A percentile compares a stretch with the other conserved stretches of the same genome.
phyloP scores from a whole-genome alignment of 495 filamentous ascomycete genomes.

The Aspergillus coremiiformis region DNA sequence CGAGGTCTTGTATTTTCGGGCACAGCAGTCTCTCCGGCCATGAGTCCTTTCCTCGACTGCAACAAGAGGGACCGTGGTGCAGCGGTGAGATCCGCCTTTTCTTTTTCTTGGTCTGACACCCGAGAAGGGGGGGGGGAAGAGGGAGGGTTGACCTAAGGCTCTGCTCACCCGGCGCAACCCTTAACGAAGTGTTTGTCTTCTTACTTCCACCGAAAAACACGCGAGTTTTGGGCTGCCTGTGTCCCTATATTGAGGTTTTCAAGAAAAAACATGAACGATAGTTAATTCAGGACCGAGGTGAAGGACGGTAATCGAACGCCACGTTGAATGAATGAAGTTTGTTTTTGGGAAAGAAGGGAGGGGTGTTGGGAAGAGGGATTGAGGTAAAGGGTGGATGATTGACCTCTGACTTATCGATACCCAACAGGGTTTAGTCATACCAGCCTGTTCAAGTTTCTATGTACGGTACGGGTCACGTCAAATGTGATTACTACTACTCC shows the following conservation, averaged over 20 bases:
- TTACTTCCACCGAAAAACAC: neutral
- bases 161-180: neutral
- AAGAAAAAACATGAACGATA: neutral
- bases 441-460: neutral
- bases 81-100: no score
- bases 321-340: no score
- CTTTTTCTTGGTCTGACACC: neutral
- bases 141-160: no score
- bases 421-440: neutral
- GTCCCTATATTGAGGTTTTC: neutral
- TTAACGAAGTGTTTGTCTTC: neutral
- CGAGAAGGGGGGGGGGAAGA: neutral
- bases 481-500: no score
- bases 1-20: slow-evolving; percentile 18
- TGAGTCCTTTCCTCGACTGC: slow-evolving; percentile 7
- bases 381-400: neutral
- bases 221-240: neutral
- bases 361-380: neutral
- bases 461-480: neutral
- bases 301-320: neutral
- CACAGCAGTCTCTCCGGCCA: slow-evolving; percentile 26
- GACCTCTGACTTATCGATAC: neutral
- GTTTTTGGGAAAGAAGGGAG: no score
- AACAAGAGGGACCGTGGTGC: neutral
- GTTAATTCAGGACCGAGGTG: neutral